Percentiles rank a stretch among this genome's conserved stretches.
These are phyloP conservation scores for Fusarium beomiforme DNA, from an alignment of 2,329 filamentous ascomycete species.

Conservation along the genomic window DNA sequence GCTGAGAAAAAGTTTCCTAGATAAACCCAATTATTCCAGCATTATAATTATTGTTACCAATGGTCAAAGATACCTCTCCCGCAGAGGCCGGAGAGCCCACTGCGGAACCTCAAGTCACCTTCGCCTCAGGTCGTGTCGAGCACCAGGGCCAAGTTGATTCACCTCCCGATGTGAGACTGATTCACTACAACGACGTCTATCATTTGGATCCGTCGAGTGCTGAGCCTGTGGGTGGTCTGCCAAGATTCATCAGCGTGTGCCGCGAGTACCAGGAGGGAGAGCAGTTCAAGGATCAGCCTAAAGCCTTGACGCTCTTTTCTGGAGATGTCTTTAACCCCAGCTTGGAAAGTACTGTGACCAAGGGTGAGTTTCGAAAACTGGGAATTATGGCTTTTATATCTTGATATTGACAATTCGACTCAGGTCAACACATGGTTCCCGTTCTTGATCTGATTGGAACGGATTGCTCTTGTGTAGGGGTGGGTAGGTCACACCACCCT, in stretches of 20 bases:
- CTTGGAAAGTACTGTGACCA: slow-evolving; percentile 87
- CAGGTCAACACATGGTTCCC: slow-evolving; percentile 86
- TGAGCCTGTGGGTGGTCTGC: slow-evolving; percentile 83
- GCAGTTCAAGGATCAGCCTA: slow-evolving; percentile 70
- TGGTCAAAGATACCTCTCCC: slow-evolving; percentile 32
- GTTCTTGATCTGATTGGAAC: slow-evolving; percentile 82
- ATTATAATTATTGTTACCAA: not conserved
- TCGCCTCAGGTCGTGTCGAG: slow-evolving; percentile 39
- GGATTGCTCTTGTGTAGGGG: slow-evolving; percentile 83
- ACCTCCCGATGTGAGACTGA: slow-evolving; percentile 76
- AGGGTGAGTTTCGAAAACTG: slow-evolving; percentile 63
- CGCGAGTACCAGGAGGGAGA: slow-evolving; percentile 76
- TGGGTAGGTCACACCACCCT: slow-evolving; percentile 55
- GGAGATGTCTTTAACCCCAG: slow-evolving; percentile 94
- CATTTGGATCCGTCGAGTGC: slow-evolving; percentile 80
- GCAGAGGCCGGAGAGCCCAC: slow-evolving; percentile 31
- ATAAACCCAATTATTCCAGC: not conserved
- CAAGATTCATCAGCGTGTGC: slow-evolving; percentile 81
- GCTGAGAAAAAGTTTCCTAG: not conserved
- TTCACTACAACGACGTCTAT: slow-evolving; percentile 96
- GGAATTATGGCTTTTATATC: not conserved
- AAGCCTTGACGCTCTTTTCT: slow-evolving; percentile 83
- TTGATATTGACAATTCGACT: not conserved
- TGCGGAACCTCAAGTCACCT: slow-evolving; percentile 44
- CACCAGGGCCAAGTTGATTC: slow-evolving; percentile 28